These are phyloP conservation scores for Alternaria triticimaculans DNA, from an alignment of 2,329 filamentous ascomycete genomes.

Conservation along the genomic window DNA sequence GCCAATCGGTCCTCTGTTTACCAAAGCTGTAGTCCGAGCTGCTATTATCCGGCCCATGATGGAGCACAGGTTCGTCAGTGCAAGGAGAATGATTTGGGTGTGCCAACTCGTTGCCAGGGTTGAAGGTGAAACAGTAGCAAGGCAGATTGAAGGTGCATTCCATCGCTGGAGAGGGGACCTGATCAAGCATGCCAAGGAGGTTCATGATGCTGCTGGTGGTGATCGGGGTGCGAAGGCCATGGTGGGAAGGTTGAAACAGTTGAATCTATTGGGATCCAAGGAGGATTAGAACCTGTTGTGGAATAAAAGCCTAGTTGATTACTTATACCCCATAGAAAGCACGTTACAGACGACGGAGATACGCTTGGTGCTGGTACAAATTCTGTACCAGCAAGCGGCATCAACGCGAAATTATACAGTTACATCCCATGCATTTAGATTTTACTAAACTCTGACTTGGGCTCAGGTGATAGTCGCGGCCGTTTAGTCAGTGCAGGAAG, in stretches of 20 bases:
- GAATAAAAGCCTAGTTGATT: neutral
- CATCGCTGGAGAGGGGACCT: conserved; percentile 39
- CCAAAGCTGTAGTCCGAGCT: conserved; percentile 33
- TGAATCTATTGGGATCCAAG: conserved; percentile 27
- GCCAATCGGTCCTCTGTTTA: conserved; percentile 39
- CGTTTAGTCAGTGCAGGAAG: neutral
- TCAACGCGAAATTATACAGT: neutral
- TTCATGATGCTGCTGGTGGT: conserved; percentile 24
- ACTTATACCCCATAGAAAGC: neutral
- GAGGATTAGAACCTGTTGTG: neutral
- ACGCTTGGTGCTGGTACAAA: neutral
- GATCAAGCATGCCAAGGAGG: conserved; percentile 31
- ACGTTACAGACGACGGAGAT: neutral
- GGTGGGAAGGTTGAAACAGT: conserved; percentile 37
- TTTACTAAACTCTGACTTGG: neutral
- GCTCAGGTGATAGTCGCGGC: rapidly evolving
- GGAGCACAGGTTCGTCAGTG: conserved; percentile 39
- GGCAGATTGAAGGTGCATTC: conserved; percentile 35
- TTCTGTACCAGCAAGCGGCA: neutral
- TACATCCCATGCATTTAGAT: neutral
- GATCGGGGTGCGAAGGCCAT: conserved; percentile 27
- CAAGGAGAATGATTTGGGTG: conserved; percentile 38
- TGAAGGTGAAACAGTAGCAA: conserved; percentile 37
- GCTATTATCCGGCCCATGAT: conserved; percentile 34
- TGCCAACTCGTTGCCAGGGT: conserved; percentile 35